Percentiles rank a stretch among this genome's conserved stretches.
phyloP scores from a whole-genome alignment of 2,329 filamentous ascomycete species.

The Aspergillus aculeatinus region DNA sequence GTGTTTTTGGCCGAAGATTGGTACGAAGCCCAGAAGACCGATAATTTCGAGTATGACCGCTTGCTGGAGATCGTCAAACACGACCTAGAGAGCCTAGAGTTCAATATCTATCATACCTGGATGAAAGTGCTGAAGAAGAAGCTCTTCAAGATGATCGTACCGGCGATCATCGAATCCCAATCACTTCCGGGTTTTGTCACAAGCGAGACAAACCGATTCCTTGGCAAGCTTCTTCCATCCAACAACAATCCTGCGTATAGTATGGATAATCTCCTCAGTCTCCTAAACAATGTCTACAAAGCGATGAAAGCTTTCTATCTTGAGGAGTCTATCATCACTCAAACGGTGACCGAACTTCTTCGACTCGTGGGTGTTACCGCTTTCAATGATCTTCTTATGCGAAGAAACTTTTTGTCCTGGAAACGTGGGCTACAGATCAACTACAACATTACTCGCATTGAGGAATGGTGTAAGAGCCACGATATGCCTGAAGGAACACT shows the following conservation, averaged over 20 bases:
- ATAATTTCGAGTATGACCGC: slow-evolving; percentile 98
- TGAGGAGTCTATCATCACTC: slow-evolving; percentile 92
- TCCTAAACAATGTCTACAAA: slow-evolving; percentile 95
- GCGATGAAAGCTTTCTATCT: slow-evolving; percentile 99
- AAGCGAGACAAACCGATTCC: slow-evolving; percentile 96
- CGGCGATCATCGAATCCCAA: slow-evolving; percentile 97
- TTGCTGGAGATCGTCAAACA: slow-evolving; percentile 98
- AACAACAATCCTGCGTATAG: slow-evolving; percentile 94
- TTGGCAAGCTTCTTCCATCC: slow-evolving; percentile 90
- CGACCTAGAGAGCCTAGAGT: slow-evolving; percentile 94
- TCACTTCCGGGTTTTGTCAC: slow-evolving; percentile 97
- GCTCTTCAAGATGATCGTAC: slow-evolving; percentile 99
- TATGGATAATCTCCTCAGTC: slow-evolving; percentile 96
- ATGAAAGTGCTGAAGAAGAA: slow-evolving; percentile 99
- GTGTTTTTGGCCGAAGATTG: slow-evolving; percentile 98
- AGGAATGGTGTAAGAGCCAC: slow-evolving; percentile 99
- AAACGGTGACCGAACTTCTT: slow-evolving; percentile 91
- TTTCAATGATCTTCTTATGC: slow-evolving; percentile 97
- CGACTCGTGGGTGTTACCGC: slow-evolving; percentile 93
- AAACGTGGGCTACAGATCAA: slow-evolving; percentile 99
- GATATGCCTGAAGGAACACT: slow-evolving; percentile 98
- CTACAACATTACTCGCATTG: slow-evolving; percentile 98
- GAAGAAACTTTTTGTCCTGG: slow-evolving; percentile 97
- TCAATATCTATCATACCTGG: slow-evolving; percentile 99
- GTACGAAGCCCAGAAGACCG: slow-evolving; percentile 99